A percentile compares a stretch with the other conserved stretches of the same genome.
Evolutionary conservation across 2,329 filamentous ascomycete genomes (phyloP).

Genomic region (Pseudogymnoascus sp.): DNA sequence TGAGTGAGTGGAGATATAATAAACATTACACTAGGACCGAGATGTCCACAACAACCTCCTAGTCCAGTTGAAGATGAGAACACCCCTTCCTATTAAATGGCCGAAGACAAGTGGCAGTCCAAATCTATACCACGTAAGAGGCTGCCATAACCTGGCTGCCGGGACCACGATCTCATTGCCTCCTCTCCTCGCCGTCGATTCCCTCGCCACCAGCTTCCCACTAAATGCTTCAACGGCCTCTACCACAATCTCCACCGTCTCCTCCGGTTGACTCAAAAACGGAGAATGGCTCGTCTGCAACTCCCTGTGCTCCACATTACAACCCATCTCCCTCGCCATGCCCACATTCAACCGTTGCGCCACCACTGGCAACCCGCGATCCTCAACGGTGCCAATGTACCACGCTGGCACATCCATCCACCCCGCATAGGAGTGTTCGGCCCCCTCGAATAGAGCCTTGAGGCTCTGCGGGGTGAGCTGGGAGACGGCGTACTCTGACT

Average conservation of each 20-base stretch:
- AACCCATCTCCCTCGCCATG: slow-evolving; percentile 31
- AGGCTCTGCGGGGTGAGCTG: slow-evolving; percentile 34
- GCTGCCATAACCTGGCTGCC: slow-evolving; percentile 12
- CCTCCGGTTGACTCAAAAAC: slow-evolving; percentile 35
- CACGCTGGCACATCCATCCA: slow-evolving; percentile 25
- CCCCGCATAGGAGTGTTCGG: slow-evolving; percentile 24
- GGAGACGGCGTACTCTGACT: slow-evolving; percentile 34
- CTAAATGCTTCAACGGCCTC: slow-evolving; percentile 31
- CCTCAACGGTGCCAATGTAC: slow-evolving; percentile 35
- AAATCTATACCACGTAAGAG: slow-evolving; percentile 17
- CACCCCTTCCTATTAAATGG: slow-evolving; percentile 13
- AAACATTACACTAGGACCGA: slow-evolving; percentile 1
- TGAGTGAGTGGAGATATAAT: slow-evolving; percentile 3
- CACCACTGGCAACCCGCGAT: slow-evolving; percentile 32
- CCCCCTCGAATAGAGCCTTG: slow-evolving; percentile 35
- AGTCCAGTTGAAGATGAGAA: slow-evolving; percentile 12
- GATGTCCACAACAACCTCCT: slow-evolving; percentile 12
- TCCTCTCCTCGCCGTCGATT: background rate
- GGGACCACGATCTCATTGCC: slow-evolving; percentile 10
- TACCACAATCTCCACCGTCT: slow-evolving; percentile 30
- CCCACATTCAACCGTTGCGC: slow-evolving; percentile 31
- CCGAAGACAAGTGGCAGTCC: slow-evolving; percentile 16
- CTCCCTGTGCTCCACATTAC: slow-evolving; percentile 30
- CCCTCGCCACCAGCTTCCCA: slow-evolving; percentile 10
- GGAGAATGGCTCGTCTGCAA: slow-evolving; percentile 36